These are phyloP conservation scores for Coniferiporia weirii DNA, from an alignment of 1,284 basidiomycete genomes.

Conservation along the genomic window DNA sequence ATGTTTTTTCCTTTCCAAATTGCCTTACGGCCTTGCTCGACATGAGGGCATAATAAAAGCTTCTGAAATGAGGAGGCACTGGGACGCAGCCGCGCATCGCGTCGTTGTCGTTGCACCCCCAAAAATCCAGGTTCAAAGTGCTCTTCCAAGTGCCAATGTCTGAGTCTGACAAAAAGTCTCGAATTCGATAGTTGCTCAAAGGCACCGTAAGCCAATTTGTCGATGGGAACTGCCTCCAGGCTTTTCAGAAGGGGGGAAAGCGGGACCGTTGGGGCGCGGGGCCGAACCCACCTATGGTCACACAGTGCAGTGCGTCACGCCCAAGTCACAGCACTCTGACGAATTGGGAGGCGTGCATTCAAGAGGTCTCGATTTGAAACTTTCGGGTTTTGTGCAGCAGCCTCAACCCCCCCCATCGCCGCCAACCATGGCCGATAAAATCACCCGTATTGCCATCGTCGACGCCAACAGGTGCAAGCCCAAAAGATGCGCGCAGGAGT, in stretches of 20 bases:
- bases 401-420: not conserved
- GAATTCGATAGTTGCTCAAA: not conserved
- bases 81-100: no score
- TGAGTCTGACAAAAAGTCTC: no score
- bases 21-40: no score
- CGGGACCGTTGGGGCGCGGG: no score
- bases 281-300: not conserved
- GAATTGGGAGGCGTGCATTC: not conserved
- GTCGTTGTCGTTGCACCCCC: no score
- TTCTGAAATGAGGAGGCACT: no score
- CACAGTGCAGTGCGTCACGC: not conserved
- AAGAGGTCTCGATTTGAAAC: not conserved
- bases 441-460: slow-evolving; percentile 94
- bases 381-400: not conserved
- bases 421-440: slow-evolving; percentile 56
- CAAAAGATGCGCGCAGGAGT: slow-evolving; percentile 87
- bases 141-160: no score
- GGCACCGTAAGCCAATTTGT: not conserved
- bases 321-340: not conserved
- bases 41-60: no score
- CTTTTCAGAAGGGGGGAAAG: no score
- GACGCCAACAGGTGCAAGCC: slow-evolving; percentile 92
- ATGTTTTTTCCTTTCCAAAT: no score
- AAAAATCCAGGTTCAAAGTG: no score
- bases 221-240: no score